phyloP scores from a whole-genome alignment of 75 land plant genomes.

The Cupressus sempervirens region DNA sequence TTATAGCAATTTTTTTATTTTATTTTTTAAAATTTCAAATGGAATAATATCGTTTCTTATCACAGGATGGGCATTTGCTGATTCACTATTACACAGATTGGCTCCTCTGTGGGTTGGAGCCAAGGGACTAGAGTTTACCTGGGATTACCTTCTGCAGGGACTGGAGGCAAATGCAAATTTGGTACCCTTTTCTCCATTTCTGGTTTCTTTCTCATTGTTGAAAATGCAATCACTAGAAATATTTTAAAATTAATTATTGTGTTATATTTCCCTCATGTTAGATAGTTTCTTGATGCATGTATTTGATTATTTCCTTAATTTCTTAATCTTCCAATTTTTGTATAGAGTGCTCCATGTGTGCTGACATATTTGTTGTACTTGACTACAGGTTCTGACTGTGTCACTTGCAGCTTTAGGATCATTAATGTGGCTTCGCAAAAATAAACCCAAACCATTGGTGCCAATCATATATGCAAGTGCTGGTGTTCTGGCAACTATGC shows the following conservation, averaged over 20 bases:
- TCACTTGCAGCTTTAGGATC: constrained; percentile 94
- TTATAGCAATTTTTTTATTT: not conserved
- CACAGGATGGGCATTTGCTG: constrained; percentile 98
- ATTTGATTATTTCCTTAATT: not conserved
- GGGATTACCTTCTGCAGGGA: constrained; percentile 91
- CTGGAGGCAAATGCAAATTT: constrained; percentile 96
- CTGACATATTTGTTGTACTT: constrained; percentile 7
- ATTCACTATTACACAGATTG: constrained; percentile 83
- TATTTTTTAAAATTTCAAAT: constrained; percentile 5
- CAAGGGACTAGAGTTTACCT: constrained; percentile 91
- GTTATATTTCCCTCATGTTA: not conserved
- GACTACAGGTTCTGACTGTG: constrained; percentile 66
- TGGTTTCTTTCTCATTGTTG: not conserved
- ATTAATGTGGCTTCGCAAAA: constrained; percentile 95
- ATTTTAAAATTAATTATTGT: not conserved
- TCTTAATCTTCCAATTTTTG: constrained; percentile 5
- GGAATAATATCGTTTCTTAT: not conserved
- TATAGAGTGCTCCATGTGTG: not conserved
- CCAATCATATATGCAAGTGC: constrained; percentile 93
- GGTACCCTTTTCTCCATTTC: constrained; percentile 29
- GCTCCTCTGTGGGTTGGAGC: constrained; percentile 99
- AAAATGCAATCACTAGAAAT: not conserved
- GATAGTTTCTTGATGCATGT: not conserved
- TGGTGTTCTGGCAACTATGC: constrained; percentile 87
- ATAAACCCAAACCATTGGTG: constrained; percentile 75